phyloP scores from a whole-genome alignment of 441 rosid species.

The Lepidium campestre region DNA sequence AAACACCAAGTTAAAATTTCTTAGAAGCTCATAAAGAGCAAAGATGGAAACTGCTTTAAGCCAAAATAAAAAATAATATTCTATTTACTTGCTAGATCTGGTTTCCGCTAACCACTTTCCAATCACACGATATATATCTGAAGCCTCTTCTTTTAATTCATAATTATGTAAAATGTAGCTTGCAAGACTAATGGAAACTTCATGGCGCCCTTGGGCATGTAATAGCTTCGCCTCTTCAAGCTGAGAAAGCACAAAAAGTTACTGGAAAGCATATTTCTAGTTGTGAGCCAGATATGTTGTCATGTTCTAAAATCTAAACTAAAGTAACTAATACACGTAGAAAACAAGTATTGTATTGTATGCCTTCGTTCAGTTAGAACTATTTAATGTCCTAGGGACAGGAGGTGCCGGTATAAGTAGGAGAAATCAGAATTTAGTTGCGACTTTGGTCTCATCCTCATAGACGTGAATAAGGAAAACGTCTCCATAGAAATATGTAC shows the following conservation, averaged over 20 bases:
- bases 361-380: neutral
- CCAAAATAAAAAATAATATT: slow-evolving; percentile 17
- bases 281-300: neutral
- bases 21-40: slow-evolving; percentile 1
- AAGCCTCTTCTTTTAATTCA: slow-evolving; percentile 56
- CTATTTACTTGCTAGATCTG: slow-evolving; percentile 87
- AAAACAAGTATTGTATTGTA: neutral
- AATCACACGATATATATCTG: slow-evolving; percentile 78
- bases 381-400: neutral
- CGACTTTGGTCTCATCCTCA: neutral
- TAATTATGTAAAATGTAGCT: slow-evolving; percentile 70
- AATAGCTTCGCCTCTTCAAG: slow-evolving; percentile 94
- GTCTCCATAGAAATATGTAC: neutral
- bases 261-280: slow-evolving; percentile 1
- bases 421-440: neutral
- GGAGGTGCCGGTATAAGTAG: neutral
- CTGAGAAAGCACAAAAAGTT: slow-evolving; percentile 37
- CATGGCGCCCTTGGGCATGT: slow-evolving; percentile 92
- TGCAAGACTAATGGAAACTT: slow-evolving; percentile 93
- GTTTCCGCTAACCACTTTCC: slow-evolving; percentile 99
- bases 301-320: neutral
- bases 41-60: neutral
- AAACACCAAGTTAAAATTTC: slow-evolving; percentile 9
- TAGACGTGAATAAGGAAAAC: slow-evolving; percentile 2
- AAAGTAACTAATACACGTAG: slow-evolving; percentile 5